Conservation (phyloP, 2,329 filamentous ascomycete genomes). For the Hypoxylon sp. region DNA sequence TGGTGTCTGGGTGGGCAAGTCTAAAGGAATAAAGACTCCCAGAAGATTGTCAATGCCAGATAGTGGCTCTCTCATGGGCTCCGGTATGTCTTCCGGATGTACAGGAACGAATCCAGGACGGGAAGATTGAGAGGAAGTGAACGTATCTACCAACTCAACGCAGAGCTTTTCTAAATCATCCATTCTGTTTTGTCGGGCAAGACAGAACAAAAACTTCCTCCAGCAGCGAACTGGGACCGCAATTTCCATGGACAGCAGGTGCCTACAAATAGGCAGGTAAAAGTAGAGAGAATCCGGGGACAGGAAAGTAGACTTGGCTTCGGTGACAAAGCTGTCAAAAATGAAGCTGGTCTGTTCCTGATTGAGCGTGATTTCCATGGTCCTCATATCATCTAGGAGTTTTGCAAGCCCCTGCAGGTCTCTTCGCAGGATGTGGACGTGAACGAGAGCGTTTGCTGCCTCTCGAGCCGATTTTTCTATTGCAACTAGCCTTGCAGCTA, state of each 20-base stretch:
- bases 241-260: constrained; percentile 56
- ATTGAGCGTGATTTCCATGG: constrained; percentile 53
- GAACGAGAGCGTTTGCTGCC: constrained; percentile 55
- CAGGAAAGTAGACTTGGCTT: constrained; percentile 42
- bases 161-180: constrained; percentile 61
- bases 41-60: constrained; percentile 52
- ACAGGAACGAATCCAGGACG: constrained; percentile 58
- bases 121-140: constrained; percentile 51
- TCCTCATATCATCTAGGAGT: constrained; percentile 57
- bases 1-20: constrained; percentile 58
- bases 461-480: constrained; percentile 49
- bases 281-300: constrained; percentile 47
- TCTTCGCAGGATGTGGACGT: constrained; percentile 48
- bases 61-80: constrained; percentile 50
- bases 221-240: constrained; percentile 59
- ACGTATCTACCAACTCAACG: constrained; percentile 58
- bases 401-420: constrained; percentile 49
- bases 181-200: constrained; percentile 60
- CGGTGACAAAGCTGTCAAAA: constrained; percentile 48
- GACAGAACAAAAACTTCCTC: constrained; percentile 59
- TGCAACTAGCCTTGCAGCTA: constrained; percentile 58
- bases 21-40: constrained; percentile 57
- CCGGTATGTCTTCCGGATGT: constrained; percentile 60
- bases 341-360: constrained; percentile 50
- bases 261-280: constrained; percentile 54